Evolutionary conservation across 1,284 basidiomycete species (phyloP).

Genomic region (Marasmius oreades): DNA sequence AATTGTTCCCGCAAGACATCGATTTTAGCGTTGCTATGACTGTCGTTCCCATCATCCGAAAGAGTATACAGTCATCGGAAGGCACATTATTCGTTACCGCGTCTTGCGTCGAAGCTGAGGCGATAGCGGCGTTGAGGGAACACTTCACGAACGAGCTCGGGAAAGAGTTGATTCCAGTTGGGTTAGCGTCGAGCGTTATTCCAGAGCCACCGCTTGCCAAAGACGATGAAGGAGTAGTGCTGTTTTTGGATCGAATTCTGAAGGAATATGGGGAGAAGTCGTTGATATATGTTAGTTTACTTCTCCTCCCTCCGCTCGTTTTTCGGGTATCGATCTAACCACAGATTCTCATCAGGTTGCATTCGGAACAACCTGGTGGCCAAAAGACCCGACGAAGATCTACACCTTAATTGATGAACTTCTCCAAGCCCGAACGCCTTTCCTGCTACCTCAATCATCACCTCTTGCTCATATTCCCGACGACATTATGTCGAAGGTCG

Average conservation of each 20-base stretch:
- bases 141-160: neutral
- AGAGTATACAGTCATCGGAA: neutral
- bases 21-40: neutral
- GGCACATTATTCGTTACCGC: neutral
- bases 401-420: conserved; percentile 18
- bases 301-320: neutral
- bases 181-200: neutral
- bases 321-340: too few relatives aligned
- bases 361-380: conserved; percentile 23
- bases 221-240: conserved; percentile 3
- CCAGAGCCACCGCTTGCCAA: neutral
- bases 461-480: conserved; percentile 5
- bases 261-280: conserved; percentile 16
- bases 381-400: conserved; percentile 13
- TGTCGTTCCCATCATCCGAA: neutral
- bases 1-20: neutral
- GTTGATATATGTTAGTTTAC: conserved; percentile 16
- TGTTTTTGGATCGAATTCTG: conserved; percentile 16
- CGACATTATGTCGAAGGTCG: conserved; percentile 10
- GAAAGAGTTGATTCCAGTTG: neutral
- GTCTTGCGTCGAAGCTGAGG: neutral
- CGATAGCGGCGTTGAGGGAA: neutral
- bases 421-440: conserved; percentile 17
- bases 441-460: conserved; percentile 9
- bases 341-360: conserved; percentile 17